Conservation (phyloP, 2,329 filamentous ascomycete genomes). For the Nemania diffusa region DNA sequence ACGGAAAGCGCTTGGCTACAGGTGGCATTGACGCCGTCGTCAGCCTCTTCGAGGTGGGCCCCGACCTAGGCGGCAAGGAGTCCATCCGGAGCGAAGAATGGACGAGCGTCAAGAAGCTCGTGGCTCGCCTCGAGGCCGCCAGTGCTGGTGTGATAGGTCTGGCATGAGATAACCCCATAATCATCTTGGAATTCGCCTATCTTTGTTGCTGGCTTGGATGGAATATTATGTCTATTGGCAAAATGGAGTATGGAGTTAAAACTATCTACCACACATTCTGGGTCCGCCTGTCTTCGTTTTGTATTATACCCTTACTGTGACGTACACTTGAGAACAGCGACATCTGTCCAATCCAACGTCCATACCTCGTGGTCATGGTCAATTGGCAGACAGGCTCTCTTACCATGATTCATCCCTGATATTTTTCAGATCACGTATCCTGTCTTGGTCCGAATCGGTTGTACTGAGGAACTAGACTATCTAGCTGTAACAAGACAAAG, state of each 20-base stretch:
- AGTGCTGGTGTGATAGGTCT: constrained; percentile 60
- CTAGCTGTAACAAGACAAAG: not conserved
- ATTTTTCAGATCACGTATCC: not conserved
- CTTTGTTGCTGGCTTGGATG: constrained; percentile 41
- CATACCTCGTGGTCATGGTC: constrained; percentile 1
- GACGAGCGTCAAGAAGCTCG: constrained; percentile 89
- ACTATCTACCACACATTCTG: constrained; percentile 17
- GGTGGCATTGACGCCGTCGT: constrained; percentile 92
- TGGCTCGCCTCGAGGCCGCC: constrained; percentile 77
- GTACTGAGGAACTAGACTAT: not conserved
- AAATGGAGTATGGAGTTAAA: constrained; percentile 31
- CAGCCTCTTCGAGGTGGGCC: constrained; percentile 91
- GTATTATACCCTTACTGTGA: constrained; percentile 31
- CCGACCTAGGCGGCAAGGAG: constrained; percentile 85
- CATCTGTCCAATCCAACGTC: constrained; percentile 14
- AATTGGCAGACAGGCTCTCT: not conserved
- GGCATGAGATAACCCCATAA: constrained; percentile 23
- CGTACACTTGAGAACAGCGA: not conserved
- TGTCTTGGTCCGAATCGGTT: not conserved
- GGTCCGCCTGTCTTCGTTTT: constrained; percentile 29
- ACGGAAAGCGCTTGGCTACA: constrained; percentile 86
- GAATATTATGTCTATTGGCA: constrained; percentile 2
- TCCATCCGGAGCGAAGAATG: constrained; percentile 87
- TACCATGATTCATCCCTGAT: constrained; percentile 2
- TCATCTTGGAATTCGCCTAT: constrained; percentile 49